Conservation (phyloP, 2,329 filamentous ascomycete species). For the Fusarium sp. region DNA sequence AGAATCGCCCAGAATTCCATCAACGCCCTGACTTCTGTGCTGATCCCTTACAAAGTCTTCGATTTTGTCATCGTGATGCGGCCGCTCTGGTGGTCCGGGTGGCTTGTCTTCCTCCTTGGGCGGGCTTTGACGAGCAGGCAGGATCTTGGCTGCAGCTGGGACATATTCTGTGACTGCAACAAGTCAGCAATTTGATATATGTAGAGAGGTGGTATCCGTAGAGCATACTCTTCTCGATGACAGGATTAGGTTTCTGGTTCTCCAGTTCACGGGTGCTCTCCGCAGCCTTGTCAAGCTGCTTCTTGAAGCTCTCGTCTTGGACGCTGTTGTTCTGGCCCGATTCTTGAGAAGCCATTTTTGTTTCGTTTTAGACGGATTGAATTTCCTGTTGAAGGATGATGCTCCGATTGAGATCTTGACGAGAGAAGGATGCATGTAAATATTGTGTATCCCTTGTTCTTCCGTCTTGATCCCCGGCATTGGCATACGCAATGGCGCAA, state of each 20-base stretch:
- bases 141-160: constrained; percentile 53
- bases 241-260: constrained; percentile 44
- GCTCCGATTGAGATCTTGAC: not conserved
- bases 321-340: constrained; percentile 4
- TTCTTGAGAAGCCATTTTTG: constrained; percentile 28
- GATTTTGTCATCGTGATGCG: constrained; percentile 58
- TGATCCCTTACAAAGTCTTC: constrained; percentile 64
- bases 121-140: constrained; percentile 49
- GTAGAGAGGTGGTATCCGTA: not conserved
- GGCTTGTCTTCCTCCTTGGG: constrained; percentile 30
- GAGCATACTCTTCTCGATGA: constrained; percentile 55
- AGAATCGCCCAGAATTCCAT: constrained; percentile 36
- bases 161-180: constrained; percentile 54
- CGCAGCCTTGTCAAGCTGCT: constrained; percentile 56
- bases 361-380: not conserved
- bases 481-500: constrained; percentile 39
- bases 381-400: constrained; percentile 14
- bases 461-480: constrained; percentile 13
- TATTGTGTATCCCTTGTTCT: constrained; percentile 22
- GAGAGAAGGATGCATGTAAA: not conserved
- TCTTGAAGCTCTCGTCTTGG: constrained; percentile 50
- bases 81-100: constrained; percentile 53
- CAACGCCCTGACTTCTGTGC: constrained; percentile 56
- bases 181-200: constrained; percentile 6
- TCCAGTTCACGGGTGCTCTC: constrained; percentile 44